A percentile compares a stretch with the other conserved stretches of the same genome.
These are phyloP conservation scores for Ophiocordyceps robertsii DNA, from an alignment of 2,329 filamentous ascomycete genomes.

Conservation along the genomic window DNA sequence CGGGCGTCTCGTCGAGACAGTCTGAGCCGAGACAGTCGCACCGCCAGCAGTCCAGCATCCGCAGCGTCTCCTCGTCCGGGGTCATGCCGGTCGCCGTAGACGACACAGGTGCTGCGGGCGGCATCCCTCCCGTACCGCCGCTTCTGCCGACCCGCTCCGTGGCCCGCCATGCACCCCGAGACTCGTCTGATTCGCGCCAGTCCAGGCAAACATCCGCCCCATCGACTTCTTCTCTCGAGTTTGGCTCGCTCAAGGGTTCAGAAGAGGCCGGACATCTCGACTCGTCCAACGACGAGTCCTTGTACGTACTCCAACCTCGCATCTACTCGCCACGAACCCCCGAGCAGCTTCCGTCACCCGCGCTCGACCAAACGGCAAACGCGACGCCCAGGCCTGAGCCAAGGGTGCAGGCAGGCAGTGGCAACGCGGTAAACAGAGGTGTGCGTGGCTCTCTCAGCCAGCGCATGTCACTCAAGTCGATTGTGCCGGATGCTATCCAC, in stretches of 20 bases:
- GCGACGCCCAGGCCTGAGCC: background rate
- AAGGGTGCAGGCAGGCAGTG: background rate
- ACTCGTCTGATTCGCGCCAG: background rate
- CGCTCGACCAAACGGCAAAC: background rate
- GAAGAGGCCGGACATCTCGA: conserved; percentile 6
- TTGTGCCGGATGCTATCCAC: conserved; percentile 37
- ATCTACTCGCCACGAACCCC: conserved; percentile 35
- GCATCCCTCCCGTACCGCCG: conserved; percentile 10
- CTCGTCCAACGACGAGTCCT: conserved; percentile 17
- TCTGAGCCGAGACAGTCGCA: conserved; percentile 1
- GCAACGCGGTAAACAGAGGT: background rate
- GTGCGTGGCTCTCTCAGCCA: conserved; percentile 34
- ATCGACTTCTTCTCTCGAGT: background rate
- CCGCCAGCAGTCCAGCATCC: conserved; percentile 5
- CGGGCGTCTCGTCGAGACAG: conserved; percentile 2
- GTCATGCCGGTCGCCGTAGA: conserved; percentile 2
- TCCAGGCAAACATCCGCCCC: background rate
- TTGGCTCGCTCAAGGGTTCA: background rate
- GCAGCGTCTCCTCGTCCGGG: conserved; percentile 6
- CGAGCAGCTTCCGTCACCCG: background rate
- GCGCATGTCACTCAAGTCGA: conserved; percentile 39
- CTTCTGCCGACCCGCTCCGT: conserved; percentile 7
- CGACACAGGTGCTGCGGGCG: conserved; percentile 6
- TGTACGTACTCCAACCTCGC: conserved; percentile 42
- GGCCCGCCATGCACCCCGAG: background rate